phyloP scores from a whole-genome alignment of 2,329 filamentous ascomycete genomes.

The Botryotinia calthae region DNA sequence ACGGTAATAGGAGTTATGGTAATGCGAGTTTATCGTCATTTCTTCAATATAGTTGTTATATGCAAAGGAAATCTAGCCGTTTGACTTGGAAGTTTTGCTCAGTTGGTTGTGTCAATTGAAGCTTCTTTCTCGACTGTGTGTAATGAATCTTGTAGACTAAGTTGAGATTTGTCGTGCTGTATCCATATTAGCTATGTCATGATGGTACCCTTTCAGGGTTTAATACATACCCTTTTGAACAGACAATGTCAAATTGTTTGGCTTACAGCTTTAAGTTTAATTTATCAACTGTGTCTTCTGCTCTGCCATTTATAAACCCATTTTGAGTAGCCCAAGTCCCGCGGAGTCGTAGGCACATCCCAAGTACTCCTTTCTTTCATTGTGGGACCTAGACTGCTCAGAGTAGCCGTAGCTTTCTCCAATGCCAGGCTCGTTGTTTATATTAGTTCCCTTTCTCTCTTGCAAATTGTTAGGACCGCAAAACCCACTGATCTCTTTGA shows the following conservation, averaged over 20 bases:
- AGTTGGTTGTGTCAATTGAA: too few relatives aligned
- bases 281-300: not conserved
- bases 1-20: fast-evolving
- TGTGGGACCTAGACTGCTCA: not conserved
- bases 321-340: not conserved
- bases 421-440: not conserved
- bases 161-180: not conserved
- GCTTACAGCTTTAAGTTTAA: not conserved
- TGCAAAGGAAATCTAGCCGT: not conserved
- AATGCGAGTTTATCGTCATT: too few relatives aligned
- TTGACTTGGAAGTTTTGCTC: not conserved
- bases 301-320: not conserved
- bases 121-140: not conserved
- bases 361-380: too few relatives aligned
- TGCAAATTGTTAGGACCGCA: fast-evolving
- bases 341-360: not conserved
- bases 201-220: fast-evolving
- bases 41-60: too few relatives aligned
- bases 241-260: not conserved
- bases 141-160: not conserved
- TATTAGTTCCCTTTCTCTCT: not conserved
- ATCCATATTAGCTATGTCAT: too few relatives aligned
- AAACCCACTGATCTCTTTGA: not conserved
- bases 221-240: not conserved
- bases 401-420: not conserved